Evolutionary conservation across 306 rosid genomes (phyloP).

Genomic region (Ormosia emarginata): DNA sequence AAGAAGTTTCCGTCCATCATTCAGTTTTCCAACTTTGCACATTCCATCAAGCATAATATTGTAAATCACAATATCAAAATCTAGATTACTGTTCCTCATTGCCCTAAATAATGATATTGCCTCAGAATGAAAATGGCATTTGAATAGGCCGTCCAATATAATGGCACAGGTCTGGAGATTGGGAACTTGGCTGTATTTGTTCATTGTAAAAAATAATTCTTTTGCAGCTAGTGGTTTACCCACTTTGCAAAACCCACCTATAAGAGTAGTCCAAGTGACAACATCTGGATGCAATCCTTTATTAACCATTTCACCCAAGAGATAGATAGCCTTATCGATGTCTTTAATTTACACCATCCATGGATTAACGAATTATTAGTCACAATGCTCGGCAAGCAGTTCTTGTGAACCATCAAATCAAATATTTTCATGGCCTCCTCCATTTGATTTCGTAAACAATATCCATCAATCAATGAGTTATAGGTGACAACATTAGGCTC

Average conservation of each 20-base stretch:
- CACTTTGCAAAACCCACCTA: neutral
- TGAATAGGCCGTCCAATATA: slow-evolving; percentile 10
- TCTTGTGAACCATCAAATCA: neutral
- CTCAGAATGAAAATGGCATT: neutral
- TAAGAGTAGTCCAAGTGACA: neutral
- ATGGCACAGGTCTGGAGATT: neutral
- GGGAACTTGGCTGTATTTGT: neutral
- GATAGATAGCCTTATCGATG: neutral
- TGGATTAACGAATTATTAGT: neutral
- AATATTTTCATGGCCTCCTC: neutral
- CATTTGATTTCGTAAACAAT: neutral
- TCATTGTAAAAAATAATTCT: slow-evolving; percentile 8
- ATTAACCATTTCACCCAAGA: neutral
- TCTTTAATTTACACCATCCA: neutral
- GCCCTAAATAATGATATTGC: slow-evolving; percentile 3
- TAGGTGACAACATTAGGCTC: slow-evolving; percentile 21
- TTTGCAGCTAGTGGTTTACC: neutral
- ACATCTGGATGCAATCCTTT: neutral
- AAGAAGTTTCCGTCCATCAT: neutral
- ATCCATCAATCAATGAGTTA: slow-evolving; percentile 11
- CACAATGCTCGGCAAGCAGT: neutral
- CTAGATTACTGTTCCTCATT: neutral
- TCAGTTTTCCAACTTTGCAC: neutral
- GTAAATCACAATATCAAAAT: neutral
- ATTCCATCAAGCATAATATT: neutral